These are phyloP conservation scores for Bondarzewia mesenterica DNA, from an alignment of 1,284 basidiomycete species.

Conservation along the genomic window DNA sequence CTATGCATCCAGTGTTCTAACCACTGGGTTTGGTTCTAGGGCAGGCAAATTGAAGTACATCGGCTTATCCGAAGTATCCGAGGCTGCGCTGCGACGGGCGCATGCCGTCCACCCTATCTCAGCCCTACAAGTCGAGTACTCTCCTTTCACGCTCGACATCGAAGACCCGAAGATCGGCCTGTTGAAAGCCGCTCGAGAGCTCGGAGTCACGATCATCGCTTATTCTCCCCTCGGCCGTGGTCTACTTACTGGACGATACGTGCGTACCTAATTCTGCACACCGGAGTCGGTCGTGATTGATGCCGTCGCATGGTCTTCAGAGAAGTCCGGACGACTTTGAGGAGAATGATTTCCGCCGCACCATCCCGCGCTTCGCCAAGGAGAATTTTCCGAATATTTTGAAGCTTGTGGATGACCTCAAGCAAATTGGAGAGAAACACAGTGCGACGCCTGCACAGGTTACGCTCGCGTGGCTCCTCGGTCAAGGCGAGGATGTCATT, in stretches of 20 bases:
- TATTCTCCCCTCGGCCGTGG: slow-evolving; percentile 61
- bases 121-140: slow-evolving; percentile 59
- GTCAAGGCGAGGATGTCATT: slow-evolving; percentile 43
- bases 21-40: slow-evolving; percentile 18
- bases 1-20: not conserved
- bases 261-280: slow-evolving; percentile 15
- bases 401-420: slow-evolving; percentile 38
- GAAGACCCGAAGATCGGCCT: slow-evolving; percentile 39
- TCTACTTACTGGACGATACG: slow-evolving; percentile 48
- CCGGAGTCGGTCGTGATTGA: not conserved
- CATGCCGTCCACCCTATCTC: slow-evolving; percentile 52
- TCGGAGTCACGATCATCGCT: slow-evolving; percentile 46
- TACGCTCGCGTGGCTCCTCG: slow-evolving; percentile 53
- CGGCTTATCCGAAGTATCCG: slow-evolving; percentile 55
- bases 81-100: slow-evolving; percentile 53
- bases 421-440: slow-evolving; percentile 35
- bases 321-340: slow-evolving; percentile 13
- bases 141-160: slow-evolving; percentile 50
- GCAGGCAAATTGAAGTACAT: slow-evolving; percentile 54
- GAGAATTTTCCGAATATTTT: slow-evolving; percentile 55
- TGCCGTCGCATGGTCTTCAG: slow-evolving; percentile 6
- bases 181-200: slow-evolving; percentile 40
- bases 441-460: slow-evolving; percentile 46
- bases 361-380: slow-evolving; percentile 21
- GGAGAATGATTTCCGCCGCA: slow-evolving; percentile 7